phyloP scores from a whole-genome alignment of 139 green algal species.

The Haematococcus sp. region DNA sequence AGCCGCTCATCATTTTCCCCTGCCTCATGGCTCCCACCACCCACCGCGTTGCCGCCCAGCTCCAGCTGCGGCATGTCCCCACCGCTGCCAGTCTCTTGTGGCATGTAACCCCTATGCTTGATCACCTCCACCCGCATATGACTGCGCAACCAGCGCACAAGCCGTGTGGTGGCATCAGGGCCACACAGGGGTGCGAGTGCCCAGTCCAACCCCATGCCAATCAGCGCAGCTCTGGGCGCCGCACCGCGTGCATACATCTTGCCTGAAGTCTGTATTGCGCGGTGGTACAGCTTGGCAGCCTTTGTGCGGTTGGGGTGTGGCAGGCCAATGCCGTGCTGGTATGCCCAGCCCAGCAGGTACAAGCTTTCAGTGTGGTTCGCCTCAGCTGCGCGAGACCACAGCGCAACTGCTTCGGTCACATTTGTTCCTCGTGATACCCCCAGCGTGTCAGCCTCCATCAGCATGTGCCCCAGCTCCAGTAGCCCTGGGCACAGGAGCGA shows the following conservation, averaged over 20 bases:
- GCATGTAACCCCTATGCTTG: too few species aligned
- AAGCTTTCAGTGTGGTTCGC: constrained; percentile 16
- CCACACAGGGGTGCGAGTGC: constrained; percentile 10
- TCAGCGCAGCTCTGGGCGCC: constrained; percentile 18
- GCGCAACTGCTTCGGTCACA: neutral
- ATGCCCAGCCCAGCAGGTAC: constrained; percentile 32
- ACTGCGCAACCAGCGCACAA: neutral
- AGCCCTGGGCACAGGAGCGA: neutral
- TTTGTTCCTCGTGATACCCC: neutral
- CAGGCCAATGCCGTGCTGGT: constrained; percentile 20
- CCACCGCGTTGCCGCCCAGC: too few species aligned
- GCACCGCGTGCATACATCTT: neutral
- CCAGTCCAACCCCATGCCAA: constrained; percentile 18
- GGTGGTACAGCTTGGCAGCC: constrained; percentile 14
- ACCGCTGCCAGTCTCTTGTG: too few species aligned
- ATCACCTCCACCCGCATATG: neutral
- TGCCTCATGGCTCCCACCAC: too few species aligned
- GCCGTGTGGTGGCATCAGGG: neutral
- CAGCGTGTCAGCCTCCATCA: constrained; percentile 13
- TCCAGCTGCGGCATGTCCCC: too few species aligned
- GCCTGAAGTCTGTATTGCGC: constrained; percentile 1
- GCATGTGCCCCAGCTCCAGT: constrained; percentile 25
- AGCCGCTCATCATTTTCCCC: too few species aligned
- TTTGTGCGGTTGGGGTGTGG: constrained; percentile 13
- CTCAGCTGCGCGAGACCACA: constrained; percentile 13